Base-by-base conservation (phyloP, 176 grass and related monocot species). In the Guadua angustifolia region DNA sequence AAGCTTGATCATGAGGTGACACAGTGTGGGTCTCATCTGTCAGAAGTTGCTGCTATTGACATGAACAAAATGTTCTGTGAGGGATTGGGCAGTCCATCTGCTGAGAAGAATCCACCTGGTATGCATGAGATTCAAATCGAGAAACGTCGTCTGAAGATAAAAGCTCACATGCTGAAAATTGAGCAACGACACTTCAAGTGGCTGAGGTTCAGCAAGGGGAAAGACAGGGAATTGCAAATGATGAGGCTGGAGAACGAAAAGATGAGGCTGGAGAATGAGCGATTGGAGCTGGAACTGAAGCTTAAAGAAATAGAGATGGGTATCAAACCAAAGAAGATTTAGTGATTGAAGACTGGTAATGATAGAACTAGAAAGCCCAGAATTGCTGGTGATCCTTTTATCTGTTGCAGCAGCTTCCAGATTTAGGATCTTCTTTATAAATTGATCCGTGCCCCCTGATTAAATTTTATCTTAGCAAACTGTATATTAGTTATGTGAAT, bases 221-320 rank as follows among this genome's bases (percentile, higher is more conserved):
- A 98, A 69, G 95, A 98, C 71, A 86, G 75, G 66, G 88, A 98
- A 39, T 24, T 95, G 75, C 51, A 93, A 69, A 91, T 83, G 79
- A 95, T 90, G 88, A 93, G 83, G 50, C 56, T 91, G 58, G 90
- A 89, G 70, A 94, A 97, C 16, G 92, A 94, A 83, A 94, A 74
- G 75, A 93, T 97, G 92, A 79, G 46, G 58, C 72, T 98, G 75
- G 85, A 98, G 63, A 98, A 98, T 82, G 84, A 98, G 76, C 83
- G 67, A 42, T 29, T 98, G 38, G 86, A 90, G 50, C 82, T 98
- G 82, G 90, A 93, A 65, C 55, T 98, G 66, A 94, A 69, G 72
- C 91, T 86, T 33, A 90, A 93, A 74, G 90, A 93, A 88, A 82
- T 91, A 79, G 85, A 93, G 63, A 63, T 88, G 71, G 84, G 90